Conservation (phyloP, 169 alveolate genomes). For the Sarcocystis neurona region DNA sequence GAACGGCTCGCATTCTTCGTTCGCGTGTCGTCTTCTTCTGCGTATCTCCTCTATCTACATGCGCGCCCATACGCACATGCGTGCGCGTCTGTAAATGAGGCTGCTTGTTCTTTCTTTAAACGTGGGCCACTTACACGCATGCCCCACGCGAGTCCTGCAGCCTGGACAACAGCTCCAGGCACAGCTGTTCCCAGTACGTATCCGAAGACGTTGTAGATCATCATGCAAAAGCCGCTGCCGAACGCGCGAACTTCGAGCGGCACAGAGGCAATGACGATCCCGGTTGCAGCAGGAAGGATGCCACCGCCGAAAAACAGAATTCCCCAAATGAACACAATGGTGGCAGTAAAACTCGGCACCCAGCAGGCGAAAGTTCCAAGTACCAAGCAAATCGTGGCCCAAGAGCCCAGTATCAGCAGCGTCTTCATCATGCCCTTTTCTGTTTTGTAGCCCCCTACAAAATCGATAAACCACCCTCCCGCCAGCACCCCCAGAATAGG, state of each 20-base stretch:
- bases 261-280: conserved; percentile 56
- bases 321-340: conserved; percentile 37
- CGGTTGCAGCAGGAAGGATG: conserved; percentile 60
- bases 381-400: conserved; percentile 30
- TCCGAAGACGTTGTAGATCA: conserved; percentile 58
- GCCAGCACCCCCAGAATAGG: conserved; percentile 52
- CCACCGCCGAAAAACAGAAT: conserved; percentile 54
- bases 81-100: not conserved
- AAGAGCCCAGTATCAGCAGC: not conserved
- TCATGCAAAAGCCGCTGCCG: conserved; percentile 62
- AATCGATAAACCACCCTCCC: conserved; percentile 53
- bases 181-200: conserved; percentile 52
- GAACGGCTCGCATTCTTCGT: not conserved
- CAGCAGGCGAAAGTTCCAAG: conserved; percentile 36
- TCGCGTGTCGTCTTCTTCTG: not conserved
- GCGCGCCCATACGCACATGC: not conserved
- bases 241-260: conserved; percentile 55
- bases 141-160: conserved; percentile 52
- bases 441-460: conserved; percentile 44
- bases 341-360: not conserved
- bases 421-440: conserved; percentile 43
- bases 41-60: not conserved
- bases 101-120: not conserved
- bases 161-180: conserved; percentile 52
- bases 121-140: conserved; percentile 29